Base-by-base conservation (phyloP, 306 rosid genomes). In the Casuarina equisetifolia region DNA sequence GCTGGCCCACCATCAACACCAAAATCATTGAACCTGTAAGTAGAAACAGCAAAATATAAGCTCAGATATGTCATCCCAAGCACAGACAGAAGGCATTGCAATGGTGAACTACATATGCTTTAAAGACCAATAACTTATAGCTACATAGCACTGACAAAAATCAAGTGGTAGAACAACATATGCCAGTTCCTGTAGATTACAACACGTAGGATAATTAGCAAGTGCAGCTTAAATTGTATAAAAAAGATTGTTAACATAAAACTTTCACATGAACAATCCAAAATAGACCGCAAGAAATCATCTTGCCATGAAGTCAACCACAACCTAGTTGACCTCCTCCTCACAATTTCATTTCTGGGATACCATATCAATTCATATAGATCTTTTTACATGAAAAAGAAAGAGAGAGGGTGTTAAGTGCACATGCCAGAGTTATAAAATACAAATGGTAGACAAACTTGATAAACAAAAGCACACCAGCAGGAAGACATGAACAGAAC, bases 1-100 rank as follows among this genome's bases (percentile, higher is more conserved):
- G 92, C 89, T 2, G 82, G 78, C 44, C 95, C 95, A 36, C 92
- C 95, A 75, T 90, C 85, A 51, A 74, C 58, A 39, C 91, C 95
- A 71, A 77, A 90, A 45, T 83, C 91, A 69, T 82, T 86, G 66
- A 85, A 83, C 87, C 95, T 90, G 75, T 36, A 81, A 71, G 48
- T 69, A 53, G 72, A 54, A 76, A 74, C 74, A 72, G 48, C 35
- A 68, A 10, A 66, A 16, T 32, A 19, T 15, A 54, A n/a, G 32
- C 19, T 16, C 32, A 54, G 11, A 6, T 6, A 73, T 61, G 61
- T 36, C 43, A 42, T 32, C 17, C 25, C 71, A 69, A 82, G 61
- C 43, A 75, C 19, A 73, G 61, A 9, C 8, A 19, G 19, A 52
- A 3, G 38, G 52, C 35, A 49, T 9, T 39, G 35, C 36, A 12